Evolutionary conservation across 163 green algal species (phyloP).

Genomic region (Scenedesmus sp.): DNA sequence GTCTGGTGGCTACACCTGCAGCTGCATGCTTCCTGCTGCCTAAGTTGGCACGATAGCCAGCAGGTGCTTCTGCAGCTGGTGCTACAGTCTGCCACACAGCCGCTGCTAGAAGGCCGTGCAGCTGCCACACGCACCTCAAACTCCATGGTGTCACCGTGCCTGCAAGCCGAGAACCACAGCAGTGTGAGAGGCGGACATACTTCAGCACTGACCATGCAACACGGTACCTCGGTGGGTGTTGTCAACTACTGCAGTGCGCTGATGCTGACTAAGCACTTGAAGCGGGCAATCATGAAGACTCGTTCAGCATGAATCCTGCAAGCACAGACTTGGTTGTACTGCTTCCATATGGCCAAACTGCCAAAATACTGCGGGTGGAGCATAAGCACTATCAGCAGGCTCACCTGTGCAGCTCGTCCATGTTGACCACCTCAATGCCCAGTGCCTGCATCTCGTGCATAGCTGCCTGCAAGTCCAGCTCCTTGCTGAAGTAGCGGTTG

Average conservation of each 20-base stretch:
- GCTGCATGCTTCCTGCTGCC: neutral
- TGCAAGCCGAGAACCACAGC: neutral
- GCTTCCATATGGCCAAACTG: neutral
- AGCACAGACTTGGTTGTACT: neutral
- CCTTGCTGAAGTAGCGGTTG: constrained; percentile 30
- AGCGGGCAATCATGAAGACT: neutral
- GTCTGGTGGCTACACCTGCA: neutral
- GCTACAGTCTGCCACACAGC: neutral
- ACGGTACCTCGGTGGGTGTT: neutral
- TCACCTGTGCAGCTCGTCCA: constrained; percentile 29
- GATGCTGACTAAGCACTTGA: neutral
- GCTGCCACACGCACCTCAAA: constrained; percentile 39
- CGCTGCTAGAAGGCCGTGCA: neutral
- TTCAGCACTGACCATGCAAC: neutral
- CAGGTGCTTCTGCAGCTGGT: neutral
- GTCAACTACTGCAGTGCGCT: neutral
- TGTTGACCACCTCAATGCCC: constrained; percentile 35
- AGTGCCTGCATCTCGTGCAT: constrained; percentile 33
- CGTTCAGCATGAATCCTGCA: neutral
- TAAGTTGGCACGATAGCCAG: too few species aligned
- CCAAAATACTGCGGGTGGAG: neutral
- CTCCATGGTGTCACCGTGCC: neutral
- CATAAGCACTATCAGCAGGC: neutral
- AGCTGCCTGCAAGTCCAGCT: constrained; percentile 26
- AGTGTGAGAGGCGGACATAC: too few species aligned